phyloP scores from a whole-genome alignment of 2,329 filamentous ascomycete species.

The Trichophyton rubrum region DNA sequence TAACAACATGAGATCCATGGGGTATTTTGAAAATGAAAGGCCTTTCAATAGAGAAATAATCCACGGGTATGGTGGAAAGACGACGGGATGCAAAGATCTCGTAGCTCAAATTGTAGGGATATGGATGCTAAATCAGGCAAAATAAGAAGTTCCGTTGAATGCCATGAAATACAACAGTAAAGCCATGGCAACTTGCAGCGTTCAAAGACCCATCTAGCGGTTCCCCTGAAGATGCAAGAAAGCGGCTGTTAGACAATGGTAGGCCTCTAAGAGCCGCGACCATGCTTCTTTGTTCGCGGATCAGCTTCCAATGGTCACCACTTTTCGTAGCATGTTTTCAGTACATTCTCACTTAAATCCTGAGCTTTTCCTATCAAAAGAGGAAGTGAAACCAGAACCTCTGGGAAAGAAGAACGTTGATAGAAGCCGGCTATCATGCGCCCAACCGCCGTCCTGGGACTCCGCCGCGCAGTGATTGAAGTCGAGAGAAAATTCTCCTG shows the following conservation, averaged over 20 bases:
- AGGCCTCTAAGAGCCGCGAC: background rate
- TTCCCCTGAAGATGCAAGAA: background rate
- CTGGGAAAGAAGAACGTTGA: background rate
- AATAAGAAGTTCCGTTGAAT: background rate
- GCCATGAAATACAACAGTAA: background rate
- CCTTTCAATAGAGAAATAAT: background rate
- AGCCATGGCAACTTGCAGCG: background rate
- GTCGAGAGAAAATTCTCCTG: slow-evolving; percentile 20
- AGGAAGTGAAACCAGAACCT: too few relatives aligned
- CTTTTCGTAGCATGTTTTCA: background rate
- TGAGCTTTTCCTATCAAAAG: background rate
- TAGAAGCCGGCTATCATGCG: slow-evolving; percentile 4
- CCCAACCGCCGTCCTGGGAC: slow-evolving; percentile 6
- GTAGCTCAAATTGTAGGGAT: background rate
- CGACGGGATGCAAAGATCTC: background rate
- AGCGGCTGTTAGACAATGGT: background rate
- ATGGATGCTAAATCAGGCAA: background rate
- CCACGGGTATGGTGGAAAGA: background rate
- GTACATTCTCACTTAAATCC: background rate
- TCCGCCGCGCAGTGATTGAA: slow-evolving; percentile 14
- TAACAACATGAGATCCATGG: background rate
- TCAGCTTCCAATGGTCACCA: background rate
- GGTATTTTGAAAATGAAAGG: too few relatives aligned
- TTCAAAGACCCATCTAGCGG: background rate
- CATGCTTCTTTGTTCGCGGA: background rate